A percentile compares a stretch with the other conserved stretches of the same genome.
These are phyloP conservation scores for Macrolepiota fuliginosa DNA, from an alignment of 768 basidiomycete genomes.

Conservation along the genomic window DNA sequence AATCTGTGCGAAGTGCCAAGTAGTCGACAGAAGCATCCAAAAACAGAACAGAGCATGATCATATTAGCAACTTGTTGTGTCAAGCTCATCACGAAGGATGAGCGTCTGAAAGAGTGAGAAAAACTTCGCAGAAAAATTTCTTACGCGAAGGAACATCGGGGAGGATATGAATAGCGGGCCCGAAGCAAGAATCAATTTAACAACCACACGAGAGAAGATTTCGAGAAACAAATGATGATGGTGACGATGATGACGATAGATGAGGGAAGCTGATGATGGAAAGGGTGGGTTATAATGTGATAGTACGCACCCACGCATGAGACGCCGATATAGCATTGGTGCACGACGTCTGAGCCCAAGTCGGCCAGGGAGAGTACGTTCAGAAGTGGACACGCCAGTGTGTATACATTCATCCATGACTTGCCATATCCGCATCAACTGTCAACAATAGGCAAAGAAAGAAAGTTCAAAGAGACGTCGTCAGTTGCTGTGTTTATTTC, in stretches of 20 bases:
- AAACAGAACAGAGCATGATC: neutral
- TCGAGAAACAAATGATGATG: neutral
- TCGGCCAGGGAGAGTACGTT: slow-evolving; percentile 84
- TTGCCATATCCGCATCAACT: slow-evolving; percentile 77
- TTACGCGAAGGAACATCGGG: neutral
- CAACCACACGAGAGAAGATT: no score
- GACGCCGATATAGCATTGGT: slow-evolving; percentile 82
- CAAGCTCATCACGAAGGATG: neutral
- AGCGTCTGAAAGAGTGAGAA: neutral
- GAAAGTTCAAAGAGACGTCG: neutral
- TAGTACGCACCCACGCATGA: slow-evolving; percentile 76
- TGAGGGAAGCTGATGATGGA: neutral
- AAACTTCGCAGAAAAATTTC: neutral
- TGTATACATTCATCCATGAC: slow-evolving; percentile 94
- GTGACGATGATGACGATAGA: neutral
- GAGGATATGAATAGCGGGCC: neutral
- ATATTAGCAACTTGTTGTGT: neutral
- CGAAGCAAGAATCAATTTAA: neutral
- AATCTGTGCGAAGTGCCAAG: slow-evolving; percentile 29
- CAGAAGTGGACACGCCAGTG: slow-evolving; percentile 76
- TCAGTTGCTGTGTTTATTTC: neutral
- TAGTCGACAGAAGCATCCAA: neutral
- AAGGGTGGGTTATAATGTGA: neutral
- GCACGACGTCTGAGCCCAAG: slow-evolving; percentile 78
- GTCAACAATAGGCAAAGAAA: neutral